Percentiles rank a stretch among this genome's conserved stretches.
phyloP scores from a whole-genome alignment of 2,329 filamentous ascomycete species.

The Pseudohalonectria lignicola region DNA sequence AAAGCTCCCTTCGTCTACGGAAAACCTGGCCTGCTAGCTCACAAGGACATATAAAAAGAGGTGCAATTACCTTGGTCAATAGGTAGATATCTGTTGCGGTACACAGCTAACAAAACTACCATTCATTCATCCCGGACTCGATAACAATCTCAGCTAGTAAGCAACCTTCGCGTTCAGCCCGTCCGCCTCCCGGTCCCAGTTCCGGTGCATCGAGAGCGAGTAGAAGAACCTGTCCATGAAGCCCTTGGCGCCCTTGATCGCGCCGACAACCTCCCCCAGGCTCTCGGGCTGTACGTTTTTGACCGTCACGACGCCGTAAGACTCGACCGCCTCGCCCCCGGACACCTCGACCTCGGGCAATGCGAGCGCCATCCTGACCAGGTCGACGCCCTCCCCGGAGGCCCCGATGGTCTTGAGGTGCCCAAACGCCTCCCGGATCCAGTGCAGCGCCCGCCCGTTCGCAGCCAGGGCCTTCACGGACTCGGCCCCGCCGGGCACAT shows the following conservation, averaged over 20 bases:
- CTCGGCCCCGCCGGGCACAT: conserved; percentile 61
- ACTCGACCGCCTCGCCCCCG: conserved; percentile 44
- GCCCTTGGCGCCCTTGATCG: conserved; percentile 54
- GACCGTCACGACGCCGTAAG: conserved; percentile 69
- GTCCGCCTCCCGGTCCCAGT: conserved; percentile 63
- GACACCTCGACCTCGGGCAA: conserved; percentile 31
- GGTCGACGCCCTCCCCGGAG: conserved; percentile 57
- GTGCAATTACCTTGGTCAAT: too few species aligned
- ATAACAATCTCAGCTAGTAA: conserved; percentile 49
- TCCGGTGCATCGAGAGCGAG: conserved; percentile 60
- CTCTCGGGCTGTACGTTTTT: conserved; percentile 38
- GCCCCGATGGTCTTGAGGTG: conserved; percentile 73
- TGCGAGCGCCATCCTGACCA: conserved; percentile 41
- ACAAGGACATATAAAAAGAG: too few species aligned
- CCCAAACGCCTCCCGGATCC: conserved; percentile 70
- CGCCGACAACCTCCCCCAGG: conserved; percentile 49
- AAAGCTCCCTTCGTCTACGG: too few species aligned
- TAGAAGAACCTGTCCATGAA: conserved; percentile 64
- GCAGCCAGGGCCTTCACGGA: conserved; percentile 51
- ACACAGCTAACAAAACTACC: too few species aligned
- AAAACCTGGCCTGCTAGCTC: too few species aligned
- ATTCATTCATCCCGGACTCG: too few species aligned
- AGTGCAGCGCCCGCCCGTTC: conserved; percentile 65
- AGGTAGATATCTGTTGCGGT: too few species aligned
- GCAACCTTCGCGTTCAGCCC: conserved; percentile 57